Evolutionary conservation across 1,139 yeast species (phyloP).

Genomic region (Yamadazyma conglobata): DNA sequence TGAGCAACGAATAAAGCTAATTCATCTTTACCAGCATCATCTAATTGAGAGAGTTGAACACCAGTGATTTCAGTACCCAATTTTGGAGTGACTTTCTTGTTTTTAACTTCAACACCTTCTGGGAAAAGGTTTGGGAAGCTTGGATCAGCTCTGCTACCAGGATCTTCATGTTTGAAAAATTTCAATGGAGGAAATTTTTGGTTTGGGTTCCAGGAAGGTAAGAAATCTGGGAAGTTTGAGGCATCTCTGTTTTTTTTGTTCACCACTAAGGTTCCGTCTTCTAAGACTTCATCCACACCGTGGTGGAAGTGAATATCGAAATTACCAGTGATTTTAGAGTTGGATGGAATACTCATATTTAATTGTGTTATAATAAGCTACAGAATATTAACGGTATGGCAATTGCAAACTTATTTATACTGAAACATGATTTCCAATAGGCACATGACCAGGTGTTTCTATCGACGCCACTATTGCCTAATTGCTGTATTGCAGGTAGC

Average conservation of each 20-base stretch:
- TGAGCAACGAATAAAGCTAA: conserved; percentile 56
- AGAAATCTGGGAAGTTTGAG: conserved; percentile 38
- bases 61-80: conserved; percentile 60
- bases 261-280: conserved; percentile 31
- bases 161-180: conserved; percentile 49
- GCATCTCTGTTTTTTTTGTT: conserved; percentile 25
- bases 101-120: conserved; percentile 20
- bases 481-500: not conserved
- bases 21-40: conserved; percentile 51
- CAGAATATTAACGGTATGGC: no score
- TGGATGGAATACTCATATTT: not conserved
- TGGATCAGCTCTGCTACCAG: conserved; percentile 56
- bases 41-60: conserved; percentile 48
- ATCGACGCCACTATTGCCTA: not conserved
- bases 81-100: conserved; percentile 49
- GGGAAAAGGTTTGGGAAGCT: conserved; percentile 45
- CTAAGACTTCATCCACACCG: conserved; percentile 34
- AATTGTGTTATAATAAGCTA: not conserved
- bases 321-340: conserved; percentile 20
- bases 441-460: conserved; percentile 1
- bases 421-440: not conserved
- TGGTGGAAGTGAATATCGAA: conserved; percentile 38
- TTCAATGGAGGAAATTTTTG: conserved; percentile 42
- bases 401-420: not conserved
- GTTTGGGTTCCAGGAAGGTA: conserved; percentile 52